phyloP scores from a whole-genome alignment of 345 rosid genomes.

The Aegle marmelos region DNA sequence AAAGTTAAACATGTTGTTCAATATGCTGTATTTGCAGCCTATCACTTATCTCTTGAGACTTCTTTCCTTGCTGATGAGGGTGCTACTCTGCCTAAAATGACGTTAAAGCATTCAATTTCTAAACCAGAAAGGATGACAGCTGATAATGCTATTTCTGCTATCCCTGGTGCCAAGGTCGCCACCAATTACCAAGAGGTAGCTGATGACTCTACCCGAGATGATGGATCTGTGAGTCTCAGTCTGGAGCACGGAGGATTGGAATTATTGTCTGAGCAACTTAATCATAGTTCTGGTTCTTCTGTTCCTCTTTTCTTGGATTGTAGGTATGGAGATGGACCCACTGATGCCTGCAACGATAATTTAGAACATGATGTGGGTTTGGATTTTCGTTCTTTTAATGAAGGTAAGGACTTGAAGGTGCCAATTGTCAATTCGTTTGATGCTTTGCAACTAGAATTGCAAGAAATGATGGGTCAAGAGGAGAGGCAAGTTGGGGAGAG shows the following conservation, averaged over 20 bases:
- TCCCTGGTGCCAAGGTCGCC: slow-evolving; percentile 30
- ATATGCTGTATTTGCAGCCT: slow-evolving; percentile 94
- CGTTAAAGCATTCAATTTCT: slow-evolving; percentile 33
- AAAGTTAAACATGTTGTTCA: slow-evolving; percentile 89
- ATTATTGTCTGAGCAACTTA: slow-evolving; percentile 35
- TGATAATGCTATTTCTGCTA: slow-evolving; percentile 35
- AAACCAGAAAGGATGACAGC: slow-evolving; percentile 41
- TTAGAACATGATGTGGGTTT: slow-evolving; percentile 24
- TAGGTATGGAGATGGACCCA: slow-evolving; percentile 29
- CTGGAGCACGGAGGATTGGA: slow-evolving; percentile 38
- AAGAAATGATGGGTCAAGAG: slow-evolving; percentile 34
- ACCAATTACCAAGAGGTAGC: slow-evolving; percentile 21
- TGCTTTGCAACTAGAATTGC: slow-evolving; percentile 30
- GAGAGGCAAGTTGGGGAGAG: slow-evolving; percentile 33
- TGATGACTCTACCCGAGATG: slow-evolving; percentile 34
- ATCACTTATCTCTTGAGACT: slow-evolving; percentile 90
- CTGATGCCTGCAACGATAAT: slow-evolving; percentile 35
- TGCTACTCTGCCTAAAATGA: slow-evolving; percentile 80
- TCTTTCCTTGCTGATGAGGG: slow-evolving; percentile 99
- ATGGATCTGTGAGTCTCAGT: slow-evolving; percentile 21
- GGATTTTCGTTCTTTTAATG: slow-evolving; percentile 25
- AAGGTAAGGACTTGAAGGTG: slow-evolving; percentile 28
- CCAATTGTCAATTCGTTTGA: slow-evolving; percentile 14
- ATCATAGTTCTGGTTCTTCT: slow-evolving; percentile 29
- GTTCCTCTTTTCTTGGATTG: slow-evolving; percentile 22